Evolutionary conservation across 352 stramenopile genomes (phyloP).

Genomic region (Plasmopara viticola): DNA sequence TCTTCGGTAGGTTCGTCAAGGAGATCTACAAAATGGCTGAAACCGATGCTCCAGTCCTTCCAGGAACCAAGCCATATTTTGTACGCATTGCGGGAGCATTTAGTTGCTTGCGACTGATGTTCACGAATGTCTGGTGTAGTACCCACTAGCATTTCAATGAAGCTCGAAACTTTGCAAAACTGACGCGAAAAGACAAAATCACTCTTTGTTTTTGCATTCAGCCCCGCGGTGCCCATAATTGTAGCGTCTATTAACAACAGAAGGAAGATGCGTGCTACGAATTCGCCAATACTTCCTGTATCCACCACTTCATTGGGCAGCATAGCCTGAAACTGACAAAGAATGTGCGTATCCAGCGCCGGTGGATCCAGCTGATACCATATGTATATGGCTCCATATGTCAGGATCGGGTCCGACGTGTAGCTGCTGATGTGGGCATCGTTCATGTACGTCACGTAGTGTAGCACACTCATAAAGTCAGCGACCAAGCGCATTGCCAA

Average conservation of each 20-base stretch:
- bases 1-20: too few species aligned
- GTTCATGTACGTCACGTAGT: slow-evolving; percentile 10
- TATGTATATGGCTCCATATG: slow-evolving; percentile 23
- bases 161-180: too few species aligned
- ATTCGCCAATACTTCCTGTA: not conserved
- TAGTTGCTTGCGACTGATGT: too few species aligned
- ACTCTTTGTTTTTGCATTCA: too few species aligned
- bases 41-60: too few species aligned
- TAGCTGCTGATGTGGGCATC: slow-evolving; percentile 3
- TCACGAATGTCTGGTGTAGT: too few species aligned
- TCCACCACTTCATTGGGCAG: not conserved
- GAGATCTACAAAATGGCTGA: too few species aligned
- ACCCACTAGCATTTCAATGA: too few species aligned
- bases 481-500: slow-evolving; percentile 17
- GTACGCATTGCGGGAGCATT: too few species aligned
- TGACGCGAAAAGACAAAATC: too few species aligned
- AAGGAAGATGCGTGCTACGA: not conserved
- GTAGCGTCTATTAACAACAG: not conserved
- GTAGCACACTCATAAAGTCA: slow-evolving; percentile 23
- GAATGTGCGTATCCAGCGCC: not conserved
- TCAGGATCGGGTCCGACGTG: slow-evolving; percentile 10
- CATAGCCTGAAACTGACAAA: not conserved
- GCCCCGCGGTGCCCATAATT: not conserved
- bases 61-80: too few species aligned
- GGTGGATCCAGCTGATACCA: slow-evolving; percentile 10